phyloP scores from a whole-genome alignment of 495 filamentous ascomycete species.

The Hypoxylon subgilvum region DNA sequence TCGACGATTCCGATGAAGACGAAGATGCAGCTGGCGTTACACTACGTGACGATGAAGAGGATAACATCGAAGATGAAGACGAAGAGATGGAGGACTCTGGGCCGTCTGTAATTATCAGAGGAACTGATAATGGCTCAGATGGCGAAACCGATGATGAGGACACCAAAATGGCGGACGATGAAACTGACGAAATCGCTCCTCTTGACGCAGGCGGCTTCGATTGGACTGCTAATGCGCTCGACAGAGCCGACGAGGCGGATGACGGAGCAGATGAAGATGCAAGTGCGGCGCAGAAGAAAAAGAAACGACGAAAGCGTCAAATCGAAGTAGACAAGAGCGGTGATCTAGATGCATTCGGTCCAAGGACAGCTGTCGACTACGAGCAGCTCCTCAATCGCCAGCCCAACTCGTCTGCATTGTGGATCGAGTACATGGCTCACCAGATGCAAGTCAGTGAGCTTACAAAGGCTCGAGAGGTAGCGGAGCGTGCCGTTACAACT shows the following conservation, averaged over 20 bases:
- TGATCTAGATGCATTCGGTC: slow-evolving; percentile 86
- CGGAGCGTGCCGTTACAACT: slow-evolving; percentile 83
- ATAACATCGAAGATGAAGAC: slow-evolving; percentile 51
- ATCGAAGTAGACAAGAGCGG: slow-evolving; percentile 87
- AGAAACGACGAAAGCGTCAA: slow-evolving; percentile 76
- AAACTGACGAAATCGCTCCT: slow-evolving; percentile 52
- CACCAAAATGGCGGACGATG: slow-evolving; percentile 54
- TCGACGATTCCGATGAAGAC: slow-evolving; percentile 53
- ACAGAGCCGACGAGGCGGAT: slow-evolving; percentile 55
- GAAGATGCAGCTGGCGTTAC: slow-evolving; percentile 56
- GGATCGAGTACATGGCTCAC: slow-evolving; percentile 97
- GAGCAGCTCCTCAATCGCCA: slow-evolving; percentile 91
- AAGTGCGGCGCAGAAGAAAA: slow-evolving; percentile 68
- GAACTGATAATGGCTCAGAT: slow-evolving; percentile 48
- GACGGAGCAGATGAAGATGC: slow-evolving; percentile 54
- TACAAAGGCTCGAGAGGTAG: slow-evolving; percentile 81
- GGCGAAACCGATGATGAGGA: slow-evolving; percentile 57
- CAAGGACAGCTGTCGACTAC: slow-evolving; percentile 86
- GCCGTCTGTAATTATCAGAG: slow-evolving; percentile 59
- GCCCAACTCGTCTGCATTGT: slow-evolving; percentile 85
- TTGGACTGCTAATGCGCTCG: slow-evolving; percentile 72
- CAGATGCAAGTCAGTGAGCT: slow-evolving; percentile 90
- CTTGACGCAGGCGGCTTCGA: slow-evolving; percentile 84
- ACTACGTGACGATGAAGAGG: slow-evolving; percentile 52
- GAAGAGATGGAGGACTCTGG: slow-evolving; percentile 58